Evolutionary conservation across 2,329 filamentous ascomycete genomes (phyloP).

Genomic region (Neoscytalidium dimidiatum): DNA sequence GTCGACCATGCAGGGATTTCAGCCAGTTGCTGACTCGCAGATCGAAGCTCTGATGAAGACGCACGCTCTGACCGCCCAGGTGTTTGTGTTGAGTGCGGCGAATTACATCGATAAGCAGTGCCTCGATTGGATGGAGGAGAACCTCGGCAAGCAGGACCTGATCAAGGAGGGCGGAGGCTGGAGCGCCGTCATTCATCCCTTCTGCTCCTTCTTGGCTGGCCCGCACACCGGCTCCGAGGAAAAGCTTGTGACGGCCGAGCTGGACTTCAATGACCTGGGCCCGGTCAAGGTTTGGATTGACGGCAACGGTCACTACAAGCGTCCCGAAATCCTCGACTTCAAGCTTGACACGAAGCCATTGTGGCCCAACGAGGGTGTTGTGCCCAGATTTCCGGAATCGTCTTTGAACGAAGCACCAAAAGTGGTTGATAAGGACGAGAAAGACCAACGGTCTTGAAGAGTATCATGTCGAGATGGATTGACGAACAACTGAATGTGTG

Average conservation of each 20-base stretch:
- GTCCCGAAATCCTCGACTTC: slow-evolving; percentile 39
- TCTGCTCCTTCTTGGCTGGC: slow-evolving; percentile 37
- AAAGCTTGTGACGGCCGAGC: slow-evolving; percentile 35
- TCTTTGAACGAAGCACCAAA: neutral
- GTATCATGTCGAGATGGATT: too few species aligned
- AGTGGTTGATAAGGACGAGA: neutral
- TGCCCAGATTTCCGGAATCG: neutral
- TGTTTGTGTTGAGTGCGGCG: slow-evolving; percentile 46
- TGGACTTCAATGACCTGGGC: slow-evolving; percentile 36
- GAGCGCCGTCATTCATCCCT: slow-evolving; percentile 37
- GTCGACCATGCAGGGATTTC: slow-evolving; percentile 42
- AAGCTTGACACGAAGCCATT: neutral
- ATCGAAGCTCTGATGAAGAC: slow-evolving; percentile 51
- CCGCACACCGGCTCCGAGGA: slow-evolving; percentile 37
- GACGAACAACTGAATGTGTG: too few species aligned
- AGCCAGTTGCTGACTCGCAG: slow-evolving; percentile 44
- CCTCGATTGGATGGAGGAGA: slow-evolving; percentile 42
- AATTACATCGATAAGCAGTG: slow-evolving; percentile 47
- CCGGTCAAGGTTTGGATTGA: slow-evolving; percentile 42
- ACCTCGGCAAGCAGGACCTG: slow-evolving; percentile 36
- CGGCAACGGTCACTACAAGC: slow-evolving; percentile 38
- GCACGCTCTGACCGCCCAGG: slow-evolving; percentile 48
- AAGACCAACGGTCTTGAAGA: neutral
- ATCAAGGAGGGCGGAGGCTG: slow-evolving; percentile 39
- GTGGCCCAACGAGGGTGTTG: slow-evolving; percentile 6